These are phyloP conservation scores for Annulohypoxylon bovei DNA, from an alignment of 495 filamentous ascomycete species.

Conservation along the genomic window DNA sequence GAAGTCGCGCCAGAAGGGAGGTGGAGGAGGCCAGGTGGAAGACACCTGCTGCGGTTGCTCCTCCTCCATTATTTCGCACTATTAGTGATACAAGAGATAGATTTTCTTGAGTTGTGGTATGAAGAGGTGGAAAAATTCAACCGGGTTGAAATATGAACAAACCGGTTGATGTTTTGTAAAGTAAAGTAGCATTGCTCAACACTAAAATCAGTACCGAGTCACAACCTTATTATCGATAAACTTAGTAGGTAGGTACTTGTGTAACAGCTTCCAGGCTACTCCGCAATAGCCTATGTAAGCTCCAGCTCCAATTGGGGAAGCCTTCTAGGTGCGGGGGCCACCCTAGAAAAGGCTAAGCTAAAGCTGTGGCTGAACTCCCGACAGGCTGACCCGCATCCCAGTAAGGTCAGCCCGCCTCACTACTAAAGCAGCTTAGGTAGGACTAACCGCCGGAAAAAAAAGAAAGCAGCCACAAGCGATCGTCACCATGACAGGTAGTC, in stretches of 20 bases:
- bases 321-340: slow-evolving; percentile 19
- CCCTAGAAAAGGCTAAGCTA: neutral
- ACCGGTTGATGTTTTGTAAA: neutral
- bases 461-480: slow-evolving; percentile 28
- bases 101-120: neutral
- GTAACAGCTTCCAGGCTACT: slow-evolving; percentile 1
- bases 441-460: slow-evolving; percentile 8
- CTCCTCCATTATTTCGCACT: slow-evolving; percentile 52
- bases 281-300: slow-evolving; percentile 25
- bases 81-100: neutral
- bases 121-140: neutral
- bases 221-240: neutral
- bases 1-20: slow-evolving; percentile 90
- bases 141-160: neutral
- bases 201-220: neutral
- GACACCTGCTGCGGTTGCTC: slow-evolving; percentile 47
- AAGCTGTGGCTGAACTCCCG: slow-evolving; percentile 30
- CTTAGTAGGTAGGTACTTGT: neutral
- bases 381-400: slow-evolving; percentile 15
- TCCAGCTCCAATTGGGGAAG: slow-evolving; percentile 26
- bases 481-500: slow-evolving; percentile 13
- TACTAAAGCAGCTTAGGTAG: neutral
- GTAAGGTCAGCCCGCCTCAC: slow-evolving; percentile 9
- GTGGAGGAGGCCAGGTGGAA: slow-evolving; percentile 78
- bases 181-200: neutral